Evolutionary conservation across 1,284 basidiomycete species (phyloP), one percentile per base, ranked within the genome.

Genomic region (Melampsora larici-populina): DNA sequence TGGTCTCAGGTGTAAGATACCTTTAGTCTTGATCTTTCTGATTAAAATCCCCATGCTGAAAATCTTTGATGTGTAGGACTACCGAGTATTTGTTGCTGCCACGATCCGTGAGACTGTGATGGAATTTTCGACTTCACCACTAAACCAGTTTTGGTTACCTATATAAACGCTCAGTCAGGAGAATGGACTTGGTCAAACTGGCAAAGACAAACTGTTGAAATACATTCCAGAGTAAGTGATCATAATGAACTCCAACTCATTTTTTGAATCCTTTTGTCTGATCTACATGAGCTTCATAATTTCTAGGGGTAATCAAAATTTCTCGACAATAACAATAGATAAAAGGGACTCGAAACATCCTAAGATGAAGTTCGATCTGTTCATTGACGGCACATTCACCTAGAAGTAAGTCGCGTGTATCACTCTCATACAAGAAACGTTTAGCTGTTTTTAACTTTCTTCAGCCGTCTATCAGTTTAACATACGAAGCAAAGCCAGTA

Each of bases 71-170:
- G 21, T 31, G 18, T 31, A 76, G 74, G 91, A 92, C 82, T 87
- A 91, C 11, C 92, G 93, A 84, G 91, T 93, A 83, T 92, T 92
- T 82, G 91, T 91, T 2, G 88, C 88, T 1, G 83, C 82, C 4
- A 75, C 76, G 7, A 87, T 92, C 82, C 83, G 86, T 26, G 85
- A 86, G 15, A 85, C 86, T 13, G 85, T 89, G 26, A 82, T 86
- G 69, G 89, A 89, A 82, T 86, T 89, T 80, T 87, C 86, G 75
- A 89, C 88, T 60, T 88, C 89, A 79, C 91, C 91, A 2, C 82
- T 92, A 81, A 90, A 86, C 84, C 82, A 81, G 77, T 91, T 90
- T 83, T 89, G 89, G 81, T 86, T 91, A 43, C 90, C 90, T 1
- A 43, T 78, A 18, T n/a, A 26, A 33, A 74, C 68, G 8, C 24